These are phyloP conservation scores for Tetrapyrgos nigripes DNA, from an alignment of 1,284 basidiomycete species.

Conservation along the genomic window DNA sequence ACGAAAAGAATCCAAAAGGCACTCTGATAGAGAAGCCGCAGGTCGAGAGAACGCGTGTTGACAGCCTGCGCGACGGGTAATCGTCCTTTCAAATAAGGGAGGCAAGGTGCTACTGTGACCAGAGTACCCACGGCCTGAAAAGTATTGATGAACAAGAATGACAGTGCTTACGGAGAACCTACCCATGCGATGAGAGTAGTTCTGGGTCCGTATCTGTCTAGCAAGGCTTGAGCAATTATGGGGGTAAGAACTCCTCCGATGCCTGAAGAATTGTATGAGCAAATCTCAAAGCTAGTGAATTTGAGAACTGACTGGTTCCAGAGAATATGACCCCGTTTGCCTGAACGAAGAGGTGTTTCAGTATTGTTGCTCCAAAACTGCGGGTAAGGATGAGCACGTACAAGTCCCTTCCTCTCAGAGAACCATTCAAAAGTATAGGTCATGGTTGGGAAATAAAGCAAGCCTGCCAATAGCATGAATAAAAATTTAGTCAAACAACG, in stretches of 20 bases:
- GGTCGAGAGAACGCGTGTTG: slow-evolving; percentile 9
- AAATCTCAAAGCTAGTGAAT: too few relatives aligned
- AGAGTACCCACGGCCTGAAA: slow-evolving; percentile 13
- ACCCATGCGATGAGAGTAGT: slow-evolving; percentile 13
- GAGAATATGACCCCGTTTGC: slow-evolving; percentile 18
- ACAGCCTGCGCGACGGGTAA: slow-evolving; percentile 15
- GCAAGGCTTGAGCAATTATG: slow-evolving; percentile 9
- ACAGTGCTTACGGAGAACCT: too few relatives aligned
- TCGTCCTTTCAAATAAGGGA: slow-evolving; percentile 16
- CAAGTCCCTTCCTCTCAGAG: slow-evolving; percentile 16
- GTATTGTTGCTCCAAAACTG: neutral
- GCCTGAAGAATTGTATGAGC: neutral
- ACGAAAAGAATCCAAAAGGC: slow-evolving; percentile 18
- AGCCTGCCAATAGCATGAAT: slow-evolving; percentile 2
- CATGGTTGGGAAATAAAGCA: slow-evolving; percentile 18
- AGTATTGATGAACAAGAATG: neutral
- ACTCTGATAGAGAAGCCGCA: slow-evolving; percentile 3
- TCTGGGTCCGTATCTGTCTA: slow-evolving; percentile 12
- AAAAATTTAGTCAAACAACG: neutral
- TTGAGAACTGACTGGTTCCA: slow-evolving; percentile 12
- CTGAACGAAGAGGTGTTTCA: neutral
- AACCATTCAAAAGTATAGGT: slow-evolving; percentile 20
- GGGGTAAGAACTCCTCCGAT: slow-evolving; percentile 17
- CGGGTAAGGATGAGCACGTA: neutral
- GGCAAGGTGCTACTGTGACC: slow-evolving; percentile 6